Conservation (phyloP, 2,329 filamentous ascomycete species). For the Dactylellina parvicollis region DNA sequence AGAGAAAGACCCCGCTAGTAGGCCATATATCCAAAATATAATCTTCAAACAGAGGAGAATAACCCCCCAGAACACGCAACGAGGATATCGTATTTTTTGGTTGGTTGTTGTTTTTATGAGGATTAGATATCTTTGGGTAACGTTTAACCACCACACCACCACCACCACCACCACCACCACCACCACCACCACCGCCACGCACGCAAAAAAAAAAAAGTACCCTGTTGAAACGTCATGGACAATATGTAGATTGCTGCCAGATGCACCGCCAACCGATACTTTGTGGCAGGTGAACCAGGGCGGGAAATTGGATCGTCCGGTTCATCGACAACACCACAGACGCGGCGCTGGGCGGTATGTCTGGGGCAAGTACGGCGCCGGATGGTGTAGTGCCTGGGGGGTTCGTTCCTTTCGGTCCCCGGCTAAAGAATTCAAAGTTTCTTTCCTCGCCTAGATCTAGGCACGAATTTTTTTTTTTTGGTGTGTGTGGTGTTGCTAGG, state of each 20-base stretch:
- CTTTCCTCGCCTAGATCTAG: slow-evolving; percentile 29
- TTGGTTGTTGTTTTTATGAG: neutral
- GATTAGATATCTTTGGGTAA: slow-evolving; percentile 24
- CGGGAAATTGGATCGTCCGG: slow-evolving; percentile 35
- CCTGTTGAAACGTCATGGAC: neutral
- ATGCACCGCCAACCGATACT: slow-evolving; percentile 26
- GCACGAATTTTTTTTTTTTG: slow-evolving; percentile 9
- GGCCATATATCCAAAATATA: slow-evolving; percentile 9
- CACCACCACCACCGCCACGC: no score
- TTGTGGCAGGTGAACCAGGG: slow-evolving; percentile 33
- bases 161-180: no score
- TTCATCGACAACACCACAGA: slow-evolving; percentile 9
- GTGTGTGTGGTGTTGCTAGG: neutral
- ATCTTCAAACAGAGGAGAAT: slow-evolving; percentile 10
- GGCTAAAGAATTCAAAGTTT: slow-evolving; percentile 2
- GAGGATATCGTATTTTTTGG: slow-evolving; percentile 8
- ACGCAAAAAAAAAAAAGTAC: no score
- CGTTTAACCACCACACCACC: no score
- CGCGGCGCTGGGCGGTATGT: no score
- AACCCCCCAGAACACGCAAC: neutral
- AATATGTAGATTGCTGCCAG: neutral
- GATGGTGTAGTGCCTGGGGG: slow-evolving; percentile 8
- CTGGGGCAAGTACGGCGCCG: no score
- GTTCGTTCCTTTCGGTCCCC: slow-evolving; percentile 1
- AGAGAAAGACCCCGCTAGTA: slow-evolving; percentile 10